These are phyloP conservation scores for Rugonectria rugulosa DNA, from an alignment of 2,329 filamentous ascomycete species.

Conservation along the genomic window DNA sequence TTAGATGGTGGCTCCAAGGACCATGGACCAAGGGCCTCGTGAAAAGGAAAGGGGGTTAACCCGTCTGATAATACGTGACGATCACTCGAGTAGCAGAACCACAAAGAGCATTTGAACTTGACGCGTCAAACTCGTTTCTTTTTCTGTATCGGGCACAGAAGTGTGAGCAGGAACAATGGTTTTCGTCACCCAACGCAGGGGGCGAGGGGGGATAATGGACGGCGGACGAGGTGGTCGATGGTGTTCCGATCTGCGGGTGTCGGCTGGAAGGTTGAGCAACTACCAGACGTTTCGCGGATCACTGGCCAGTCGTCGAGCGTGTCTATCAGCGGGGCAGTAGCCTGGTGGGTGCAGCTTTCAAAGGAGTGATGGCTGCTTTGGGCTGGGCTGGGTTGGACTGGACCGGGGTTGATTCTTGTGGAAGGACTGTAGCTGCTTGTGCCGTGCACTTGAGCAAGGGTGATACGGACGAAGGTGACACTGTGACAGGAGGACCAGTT, in stretches of 20 bases:
- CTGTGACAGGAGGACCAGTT: constrained; percentile 6
- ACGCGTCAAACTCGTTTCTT: constrained; percentile 18
- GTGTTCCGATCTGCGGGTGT: constrained; percentile 32
- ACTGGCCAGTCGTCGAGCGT: constrained; percentile 26
- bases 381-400: constrained; percentile 31
- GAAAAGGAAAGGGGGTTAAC: constrained; percentile 36
- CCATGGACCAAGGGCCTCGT: constrained; percentile 26
- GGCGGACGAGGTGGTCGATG: constrained; percentile 22
- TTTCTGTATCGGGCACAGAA: constrained; percentile 14
- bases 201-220: constrained; percentile 22
- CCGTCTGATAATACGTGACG: constrained; percentile 27
- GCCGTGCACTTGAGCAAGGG: constrained; percentile 17
- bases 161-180: constrained; percentile 25
- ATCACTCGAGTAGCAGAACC: constrained; percentile 31
- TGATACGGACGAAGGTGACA: constrained; percentile 15
- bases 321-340: constrained; percentile 38
- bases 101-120: constrained; percentile 14
- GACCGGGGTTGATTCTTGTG: constrained; percentile 22
- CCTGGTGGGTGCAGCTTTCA: constrained; percentile 35
- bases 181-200: constrained; percentile 23
- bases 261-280: constrained; percentile 26
- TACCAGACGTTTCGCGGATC: constrained; percentile 17
- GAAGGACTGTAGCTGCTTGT: constrained; percentile 23
- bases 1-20: constrained; percentile 27
- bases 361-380: constrained; percentile 20